Evolutionary conservation across 176 grass and related monocot genomes (phyloP), one percentile per base, ranked within the genome.

Genomic region (Miscanthus lutarioriparius): DNA sequence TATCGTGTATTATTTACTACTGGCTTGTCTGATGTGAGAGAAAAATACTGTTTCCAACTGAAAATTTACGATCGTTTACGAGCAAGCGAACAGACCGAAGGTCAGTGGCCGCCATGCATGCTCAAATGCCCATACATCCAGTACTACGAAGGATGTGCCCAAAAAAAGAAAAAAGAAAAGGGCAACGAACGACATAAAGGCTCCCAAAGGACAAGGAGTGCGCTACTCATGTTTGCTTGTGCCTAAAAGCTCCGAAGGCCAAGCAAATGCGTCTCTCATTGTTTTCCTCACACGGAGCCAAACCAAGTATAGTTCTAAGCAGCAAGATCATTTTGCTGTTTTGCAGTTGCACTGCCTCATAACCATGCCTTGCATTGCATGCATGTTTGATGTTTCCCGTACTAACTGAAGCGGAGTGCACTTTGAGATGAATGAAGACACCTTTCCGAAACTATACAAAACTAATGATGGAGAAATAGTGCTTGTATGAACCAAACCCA

Each of bases 151-250:
- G 76, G 87, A 78, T 89, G 77, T 80, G 77, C 89, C 70, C 40
- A 41, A 41, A 10, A 40, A 41, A 41, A 39, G 6, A 39, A 39
- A 39, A 39, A 39, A 39, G 38, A 33, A 33, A 80, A 87, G 36
- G 80, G 72, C 30, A 69, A 62, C 27, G 56, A 73, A 80, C 44
- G 80, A 76, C 86, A 86, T 80, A 89, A 92, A 91, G 80, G 61
- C 75, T 83, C 63, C 53, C 72, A 84, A 86, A 82, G 81, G 58
- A 61, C 53, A 74, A 82, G 72, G 59, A 83, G 79, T 58, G 14
- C 83, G 79, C 64, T 75, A 94, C 82, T 94, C 89, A 90, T 87
- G 89, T 72, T 89, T 91, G 87, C 87, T 67, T 87, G 92, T 80
- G 85, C 37, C 89, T 69, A 85, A 86, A 89, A 91, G 92, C 62